Conservation (phyloP, 306 rosid species). For the Quercus engelmannii region DNA sequence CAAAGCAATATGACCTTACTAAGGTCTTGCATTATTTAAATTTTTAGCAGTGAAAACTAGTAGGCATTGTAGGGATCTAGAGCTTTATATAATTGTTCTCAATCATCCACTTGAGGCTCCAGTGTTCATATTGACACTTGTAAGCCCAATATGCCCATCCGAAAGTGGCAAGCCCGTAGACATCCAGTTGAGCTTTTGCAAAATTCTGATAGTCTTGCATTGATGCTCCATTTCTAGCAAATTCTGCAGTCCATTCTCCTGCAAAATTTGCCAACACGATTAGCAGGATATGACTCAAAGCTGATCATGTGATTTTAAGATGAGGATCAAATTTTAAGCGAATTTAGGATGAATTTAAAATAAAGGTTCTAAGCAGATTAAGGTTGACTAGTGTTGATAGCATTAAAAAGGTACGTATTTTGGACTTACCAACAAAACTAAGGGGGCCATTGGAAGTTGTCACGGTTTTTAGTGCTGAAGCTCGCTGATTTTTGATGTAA, state of each 20-base stretch:
- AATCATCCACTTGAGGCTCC: constrained; percentile 60
- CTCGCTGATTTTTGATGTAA: constrained; percentile 35
- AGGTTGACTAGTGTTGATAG: too few species aligned
- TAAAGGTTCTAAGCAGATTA: too few species aligned
- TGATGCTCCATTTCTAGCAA: constrained; percentile 31
- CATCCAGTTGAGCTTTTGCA: constrained; percentile 32
- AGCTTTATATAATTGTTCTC: constrained; percentile 29
- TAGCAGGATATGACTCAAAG: neutral
- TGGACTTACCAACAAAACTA: constrained; percentile 45
- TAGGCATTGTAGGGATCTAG: neutral
- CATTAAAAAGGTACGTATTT: neutral
- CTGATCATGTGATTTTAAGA: neutral
- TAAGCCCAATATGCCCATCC: constrained; percentile 74
- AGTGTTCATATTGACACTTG: constrained; percentile 32
- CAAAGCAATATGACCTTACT: too few species aligned
- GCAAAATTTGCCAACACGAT: constrained; percentile 1
- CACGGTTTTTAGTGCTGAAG: constrained; percentile 35
- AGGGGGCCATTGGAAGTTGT: constrained; percentile 52
- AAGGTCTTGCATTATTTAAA: too few species aligned
- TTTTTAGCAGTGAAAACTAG: neutral
- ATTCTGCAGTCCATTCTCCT: constrained; percentile 67
- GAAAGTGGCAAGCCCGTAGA: constrained; percentile 47
- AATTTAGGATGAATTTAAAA: too few species aligned
- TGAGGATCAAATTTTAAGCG: neutral
- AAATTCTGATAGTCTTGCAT: constrained; percentile 35